Conservation (phyloP, 306 rosid species). For the Ziziphus jujuba region DNA sequence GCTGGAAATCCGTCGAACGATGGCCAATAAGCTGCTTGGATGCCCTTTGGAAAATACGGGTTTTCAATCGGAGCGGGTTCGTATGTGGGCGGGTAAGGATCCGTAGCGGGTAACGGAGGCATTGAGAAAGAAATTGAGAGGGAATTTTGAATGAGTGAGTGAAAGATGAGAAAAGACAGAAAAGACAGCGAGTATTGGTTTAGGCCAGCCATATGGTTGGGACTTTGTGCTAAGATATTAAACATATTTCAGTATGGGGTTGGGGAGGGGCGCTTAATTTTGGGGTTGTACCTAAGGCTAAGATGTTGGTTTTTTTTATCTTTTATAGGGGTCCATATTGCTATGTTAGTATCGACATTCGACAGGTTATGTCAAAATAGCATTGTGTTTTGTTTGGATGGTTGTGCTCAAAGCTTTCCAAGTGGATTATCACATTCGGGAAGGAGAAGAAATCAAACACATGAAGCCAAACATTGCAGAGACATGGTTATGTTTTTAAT, state of each 20-base stretch:
- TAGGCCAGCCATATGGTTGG: too few species aligned
- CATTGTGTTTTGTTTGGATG: not conserved
- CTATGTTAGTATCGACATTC: not conserved
- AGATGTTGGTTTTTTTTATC: not conserved
- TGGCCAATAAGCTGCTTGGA: constrained; percentile 82
- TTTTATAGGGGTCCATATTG: not conserved
- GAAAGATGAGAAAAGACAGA: too few species aligned
- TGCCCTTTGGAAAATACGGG: not conserved
- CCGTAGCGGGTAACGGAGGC: not conserved
- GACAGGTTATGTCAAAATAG: not conserved
- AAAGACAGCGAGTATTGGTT: too few species aligned
- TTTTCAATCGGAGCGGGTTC: not conserved
- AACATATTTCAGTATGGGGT: too few species aligned
- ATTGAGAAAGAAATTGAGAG: not conserved
- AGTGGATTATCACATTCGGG: not conserved
- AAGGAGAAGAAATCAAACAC: constrained; percentile 17
- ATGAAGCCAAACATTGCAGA: constrained; percentile 17
- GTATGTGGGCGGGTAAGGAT: not conserved
- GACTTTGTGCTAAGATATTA: too few species aligned
- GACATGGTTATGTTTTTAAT: too few species aligned
- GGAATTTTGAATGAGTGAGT: not conserved
- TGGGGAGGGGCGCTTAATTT: too few species aligned
- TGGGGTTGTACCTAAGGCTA: too few species aligned
- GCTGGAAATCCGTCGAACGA: constrained; percentile 38
- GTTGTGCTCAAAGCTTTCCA: not conserved